Evolutionary conservation across 805 yeast genomes (phyloP).

Genomic region (Brettanomyces sp.): DNA sequence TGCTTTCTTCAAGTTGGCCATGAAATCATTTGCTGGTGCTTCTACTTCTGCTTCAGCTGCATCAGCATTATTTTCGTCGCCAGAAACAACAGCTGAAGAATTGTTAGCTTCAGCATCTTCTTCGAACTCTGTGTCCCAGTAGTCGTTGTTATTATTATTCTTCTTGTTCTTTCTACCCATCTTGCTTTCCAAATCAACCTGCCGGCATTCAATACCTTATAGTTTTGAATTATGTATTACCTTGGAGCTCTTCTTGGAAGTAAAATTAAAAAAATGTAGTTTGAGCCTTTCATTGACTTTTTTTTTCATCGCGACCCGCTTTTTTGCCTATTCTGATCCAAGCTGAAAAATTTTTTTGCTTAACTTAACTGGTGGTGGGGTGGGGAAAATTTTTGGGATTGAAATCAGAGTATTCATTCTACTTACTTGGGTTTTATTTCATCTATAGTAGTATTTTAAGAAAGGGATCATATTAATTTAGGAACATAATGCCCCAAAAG

Average conservation of each 20-base stretch:
- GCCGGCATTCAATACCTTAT: background rate
- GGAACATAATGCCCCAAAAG: too few relatives aligned
- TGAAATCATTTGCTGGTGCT: slow-evolving; percentile 49
- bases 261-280: too few relatives aligned
- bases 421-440: too few relatives aligned
- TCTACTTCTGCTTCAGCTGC: slow-evolving; percentile 16
- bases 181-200: background rate
- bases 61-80: slow-evolving; percentile 18
- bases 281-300: too few relatives aligned
- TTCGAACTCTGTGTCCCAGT: slow-evolving; percentile 73
- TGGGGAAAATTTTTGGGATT: too few relatives aligned
- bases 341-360: too few relatives aligned
- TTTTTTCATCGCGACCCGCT: too few relatives aligned
- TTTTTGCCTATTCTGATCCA: too few relatives aligned
- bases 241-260: background rate
- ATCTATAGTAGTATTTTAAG: too few relatives aligned
- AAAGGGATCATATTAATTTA: too few relatives aligned
- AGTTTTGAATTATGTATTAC: background rate
- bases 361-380: too few relatives aligned
- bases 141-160: slow-evolving; percentile 55
- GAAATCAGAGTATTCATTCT: too few relatives aligned
- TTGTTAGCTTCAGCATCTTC: slow-evolving; percentile 39
- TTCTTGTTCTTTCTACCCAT: slow-evolving; percentile 37
- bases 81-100: slow-evolving; percentile 27
- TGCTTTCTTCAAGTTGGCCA: slow-evolving; percentile 73